A percentile compares a stretch with the other conserved stretches of the same genome.
Conservation (phyloP, 805 yeast species). For the Wickerhamiella qilinensis region DNA sequence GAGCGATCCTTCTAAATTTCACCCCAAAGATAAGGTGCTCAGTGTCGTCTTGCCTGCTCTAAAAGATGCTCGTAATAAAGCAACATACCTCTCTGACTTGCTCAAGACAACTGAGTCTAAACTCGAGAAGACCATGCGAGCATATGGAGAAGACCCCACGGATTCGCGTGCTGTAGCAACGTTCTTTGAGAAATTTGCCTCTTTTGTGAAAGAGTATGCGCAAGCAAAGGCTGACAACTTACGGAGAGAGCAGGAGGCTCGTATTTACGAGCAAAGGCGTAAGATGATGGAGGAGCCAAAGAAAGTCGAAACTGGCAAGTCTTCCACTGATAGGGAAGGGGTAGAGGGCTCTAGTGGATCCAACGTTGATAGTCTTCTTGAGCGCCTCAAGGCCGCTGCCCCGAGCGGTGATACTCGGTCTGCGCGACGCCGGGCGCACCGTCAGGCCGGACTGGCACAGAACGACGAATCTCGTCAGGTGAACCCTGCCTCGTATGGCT, state of each 20-base stretch:
- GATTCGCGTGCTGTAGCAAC: constrained; percentile 51
- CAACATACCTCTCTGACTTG: constrained; percentile 47
- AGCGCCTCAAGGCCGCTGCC: constrained; percentile 75
- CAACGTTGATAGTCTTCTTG: constrained; percentile 76
- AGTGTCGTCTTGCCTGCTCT: constrained; percentile 44
- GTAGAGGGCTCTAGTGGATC: constrained; percentile 30
- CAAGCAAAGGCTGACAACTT: constrained; percentile 67
- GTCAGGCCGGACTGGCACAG: too few species aligned
- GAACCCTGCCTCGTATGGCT: too few species aligned
- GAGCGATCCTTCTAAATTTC: constrained; percentile 61
- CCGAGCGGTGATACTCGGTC: constrained; percentile 62
- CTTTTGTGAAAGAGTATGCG: constrained; percentile 63
- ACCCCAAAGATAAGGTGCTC: constrained; percentile 67
- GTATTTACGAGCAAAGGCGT: constrained; percentile 62
- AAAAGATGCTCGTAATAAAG: constrained; percentile 60
- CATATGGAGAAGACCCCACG: constrained; percentile 76
- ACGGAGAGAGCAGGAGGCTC: constrained; percentile 66
- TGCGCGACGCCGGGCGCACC: constrained; percentile 69
- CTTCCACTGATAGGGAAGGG: too few species aligned
- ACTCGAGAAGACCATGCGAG: constrained; percentile 56
- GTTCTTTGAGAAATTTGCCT: constrained; percentile 67
- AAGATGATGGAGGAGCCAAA: constrained; percentile 32
- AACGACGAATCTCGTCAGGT: too few species aligned
- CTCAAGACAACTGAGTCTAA: constrained; percentile 45
- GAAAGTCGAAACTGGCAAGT: constrained; percentile 11